Conservation (phyloP, 2,329 filamentous ascomycete species). For the Epichloe bromicola region DNA sequence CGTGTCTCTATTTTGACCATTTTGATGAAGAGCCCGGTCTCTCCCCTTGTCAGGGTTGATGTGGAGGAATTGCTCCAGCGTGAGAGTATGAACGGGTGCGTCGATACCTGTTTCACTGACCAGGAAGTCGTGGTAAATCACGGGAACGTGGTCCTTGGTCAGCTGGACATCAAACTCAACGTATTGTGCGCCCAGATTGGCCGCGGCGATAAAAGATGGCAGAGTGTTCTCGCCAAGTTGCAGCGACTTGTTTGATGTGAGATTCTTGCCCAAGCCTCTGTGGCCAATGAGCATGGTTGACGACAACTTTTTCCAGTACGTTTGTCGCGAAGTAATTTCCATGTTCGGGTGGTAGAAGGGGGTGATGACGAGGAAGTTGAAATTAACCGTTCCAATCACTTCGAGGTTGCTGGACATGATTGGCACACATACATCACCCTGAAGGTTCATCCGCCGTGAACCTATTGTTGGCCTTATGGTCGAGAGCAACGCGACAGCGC, state of each 20-base stretch:
- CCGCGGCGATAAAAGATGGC: conserved; percentile 88
- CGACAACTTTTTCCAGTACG: conserved; percentile 89
- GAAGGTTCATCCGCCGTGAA: conserved; percentile 75
- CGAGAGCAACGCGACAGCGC: conserved; percentile 77
- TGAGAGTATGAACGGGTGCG: conserved; percentile 88
- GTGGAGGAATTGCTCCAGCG: conserved; percentile 88
- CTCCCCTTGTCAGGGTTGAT: conserved; percentile 49
- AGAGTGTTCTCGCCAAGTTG: conserved; percentile 96
- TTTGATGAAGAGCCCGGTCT: not conserved
- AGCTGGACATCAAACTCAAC: conserved; percentile 82
- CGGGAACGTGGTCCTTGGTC: conserved; percentile 96
- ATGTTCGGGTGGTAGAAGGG: conserved; percentile 91
- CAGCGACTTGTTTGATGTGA: conserved; percentile 67
- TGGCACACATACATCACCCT: conserved; percentile 84
- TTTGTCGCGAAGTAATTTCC: conserved; percentile 79
- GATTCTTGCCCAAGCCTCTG: conserved; percentile 79
- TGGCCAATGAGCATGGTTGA: conserved; percentile 72
- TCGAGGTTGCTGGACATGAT: conserved; percentile 78
- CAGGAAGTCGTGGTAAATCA: conserved; percentile 97
- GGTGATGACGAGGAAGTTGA: conserved; percentile 92
- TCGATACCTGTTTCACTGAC: conserved; percentile 97
- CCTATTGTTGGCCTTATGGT: conserved; percentile 75
- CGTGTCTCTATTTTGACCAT: not conserved
- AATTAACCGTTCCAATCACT: conserved; percentile 88
- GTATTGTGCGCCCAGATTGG: conserved; percentile 73